Base-by-base conservation (phyloP, 1,284 basidiomycete species). In the Dichomitus squalens region DNA sequence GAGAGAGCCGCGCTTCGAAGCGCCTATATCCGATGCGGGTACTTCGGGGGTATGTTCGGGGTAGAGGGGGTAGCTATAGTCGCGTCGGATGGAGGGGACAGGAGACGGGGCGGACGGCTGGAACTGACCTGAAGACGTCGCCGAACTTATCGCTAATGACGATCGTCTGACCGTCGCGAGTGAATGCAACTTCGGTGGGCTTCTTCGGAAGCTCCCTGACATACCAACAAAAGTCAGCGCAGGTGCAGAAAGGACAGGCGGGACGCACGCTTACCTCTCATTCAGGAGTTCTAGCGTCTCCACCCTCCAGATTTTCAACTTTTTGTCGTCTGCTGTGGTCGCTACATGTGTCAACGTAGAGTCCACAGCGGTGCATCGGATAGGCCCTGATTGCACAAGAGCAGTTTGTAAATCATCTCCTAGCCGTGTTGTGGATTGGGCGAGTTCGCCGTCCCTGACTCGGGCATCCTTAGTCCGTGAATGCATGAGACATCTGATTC, bases 141-240 rank as follows among this genome's bases (percentile, higher is more conserved):
- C 93, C 92, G 64, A 94, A 94, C 70, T 94, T 94, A 73, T 95
- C 93, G n/a, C 86, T 82, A 14, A 86, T 84, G 14, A 91, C 74
- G 63, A 90, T 86, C 14, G 77, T 85, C 59, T 86, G 77, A 0
- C 78, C 77, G 51, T 86, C 79, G 14, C 68, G 73, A 0, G 84
- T 86, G 65, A 94, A 85, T 1, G 69, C 66, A 36, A 94, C 70
- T 1, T 76, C 78, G 0, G 90, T 92, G 0, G 91, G 83, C 60
- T 87, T 85, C 72, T 95, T 94, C 0, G 88, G 85, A 2, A 93
- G 78, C 66, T 90, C 86, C 50, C 92, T 92, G 54, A 27, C 36
- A 16, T 4, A 29, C 12, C n/a, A 12, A 7, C 12, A 25, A 52
- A n/a, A 16, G 7, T 21, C 29, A 9, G 23, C n/a, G n/a, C 5